phyloP scores from a whole-genome alignment of 1,284 basidiomycete genomes.

The Xerocomus alliaceus region DNA sequence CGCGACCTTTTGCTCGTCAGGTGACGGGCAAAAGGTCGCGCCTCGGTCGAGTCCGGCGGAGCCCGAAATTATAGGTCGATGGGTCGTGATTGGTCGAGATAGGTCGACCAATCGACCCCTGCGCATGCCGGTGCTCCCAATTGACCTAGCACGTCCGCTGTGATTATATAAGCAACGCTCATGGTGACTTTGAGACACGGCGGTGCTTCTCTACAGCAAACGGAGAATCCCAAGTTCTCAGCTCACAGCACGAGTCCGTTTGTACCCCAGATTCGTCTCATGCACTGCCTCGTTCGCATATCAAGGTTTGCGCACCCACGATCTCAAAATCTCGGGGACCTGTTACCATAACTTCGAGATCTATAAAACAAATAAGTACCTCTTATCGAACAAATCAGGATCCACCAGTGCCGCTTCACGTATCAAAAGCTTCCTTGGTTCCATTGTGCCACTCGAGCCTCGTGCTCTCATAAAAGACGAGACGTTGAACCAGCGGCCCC shows the following conservation, averaged over 20 bases:
- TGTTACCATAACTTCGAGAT: not conserved
- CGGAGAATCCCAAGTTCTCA: too few species aligned
- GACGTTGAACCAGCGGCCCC: not conserved
- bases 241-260: not conserved
- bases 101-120: too few species aligned
- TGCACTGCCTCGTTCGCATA: not conserved
- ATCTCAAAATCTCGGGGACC: not conserved
- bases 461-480: conserved; percentile 12
- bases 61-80: too few species aligned
- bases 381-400: conserved; percentile 11
- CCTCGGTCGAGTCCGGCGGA: too few species aligned
- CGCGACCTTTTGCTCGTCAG: too few species aligned
- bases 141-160: too few species aligned
- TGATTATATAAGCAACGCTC: too few species aligned
- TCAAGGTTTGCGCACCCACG: not conserved
- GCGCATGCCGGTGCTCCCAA: too few species aligned
- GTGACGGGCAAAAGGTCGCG: too few species aligned
- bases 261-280: not conserved
- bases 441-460: conserved; percentile 1
- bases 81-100: too few species aligned
- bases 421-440: conserved; percentile 10
- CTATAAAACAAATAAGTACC: not conserved
- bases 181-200: too few species aligned
- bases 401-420: not conserved
- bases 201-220: conserved; percentile 6